Percentiles rank a stretch among this genome's conserved stretches.
These are phyloP conservation scores for Endoconidiophora laricicola DNA, from an alignment of 2,329 filamentous ascomycete species.

Conservation along the genomic window DNA sequence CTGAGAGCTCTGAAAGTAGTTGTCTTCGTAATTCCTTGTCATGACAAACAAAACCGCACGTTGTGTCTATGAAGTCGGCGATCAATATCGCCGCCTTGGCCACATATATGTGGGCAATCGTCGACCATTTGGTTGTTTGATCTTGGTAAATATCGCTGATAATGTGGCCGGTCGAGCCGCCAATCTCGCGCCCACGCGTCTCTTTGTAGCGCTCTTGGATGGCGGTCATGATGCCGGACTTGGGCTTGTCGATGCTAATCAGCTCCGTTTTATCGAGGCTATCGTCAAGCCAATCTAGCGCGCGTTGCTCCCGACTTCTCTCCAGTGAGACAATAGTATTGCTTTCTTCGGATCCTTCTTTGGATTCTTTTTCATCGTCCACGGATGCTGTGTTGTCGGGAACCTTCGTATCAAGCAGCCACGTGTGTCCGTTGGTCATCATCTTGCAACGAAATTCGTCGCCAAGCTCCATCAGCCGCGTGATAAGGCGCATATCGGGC, in stretches of 20 bases:
- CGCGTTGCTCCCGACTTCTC: background rate
- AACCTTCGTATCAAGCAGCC: constrained; percentile 10
- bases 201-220: constrained; percentile 15
- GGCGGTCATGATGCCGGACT: constrained; percentile 15
- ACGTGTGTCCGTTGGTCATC: constrained; percentile 10
- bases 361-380: background rate
- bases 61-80: constrained; percentile 18
- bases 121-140: constrained; percentile 20
- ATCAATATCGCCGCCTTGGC: constrained; percentile 17
- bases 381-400: too few species aligned
- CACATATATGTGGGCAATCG: constrained; percentile 17
- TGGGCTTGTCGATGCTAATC: background rate
- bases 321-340: background rate
- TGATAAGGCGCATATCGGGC: constrained; percentile 15
- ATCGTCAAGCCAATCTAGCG: too few species aligned
- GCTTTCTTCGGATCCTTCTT: background rate
- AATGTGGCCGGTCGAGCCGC: constrained; percentile 14
- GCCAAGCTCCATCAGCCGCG: constrained; percentile 14
- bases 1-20: constrained; percentile 15
- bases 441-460: constrained; percentile 13
- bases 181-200: constrained; percentile 17
- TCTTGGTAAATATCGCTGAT: constrained; percentile 17
- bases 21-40: constrained; percentile 13
- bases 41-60: constrained; percentile 15
- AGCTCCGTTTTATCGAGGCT: background rate